A percentile compares a stretch with the other conserved stretches of the same genome.
Evolutionary conservation across 2,329 filamentous ascomycete genomes (phyloP).

Genomic region (Pseudogymnoascus sp.): DNA sequence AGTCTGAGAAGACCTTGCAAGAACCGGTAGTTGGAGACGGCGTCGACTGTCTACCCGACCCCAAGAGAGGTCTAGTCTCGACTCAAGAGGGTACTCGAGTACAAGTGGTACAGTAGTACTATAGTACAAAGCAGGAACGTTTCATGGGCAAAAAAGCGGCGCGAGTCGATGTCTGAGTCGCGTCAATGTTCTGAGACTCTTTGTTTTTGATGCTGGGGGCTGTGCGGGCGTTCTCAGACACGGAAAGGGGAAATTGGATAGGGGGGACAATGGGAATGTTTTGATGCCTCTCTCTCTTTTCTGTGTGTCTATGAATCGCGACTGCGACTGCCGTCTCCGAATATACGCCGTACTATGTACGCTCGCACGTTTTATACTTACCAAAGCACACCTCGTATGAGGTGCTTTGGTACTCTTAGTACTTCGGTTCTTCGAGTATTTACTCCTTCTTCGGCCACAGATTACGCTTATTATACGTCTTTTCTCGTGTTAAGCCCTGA

Average conservation of each 20-base stretch:
- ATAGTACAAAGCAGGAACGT: constrained; percentile 1
- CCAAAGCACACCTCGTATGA: not conserved
- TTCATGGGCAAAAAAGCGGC: not conserved
- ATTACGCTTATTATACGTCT: not conserved
- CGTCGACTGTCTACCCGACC: not conserved
- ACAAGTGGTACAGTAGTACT: not conserved
- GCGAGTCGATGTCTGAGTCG: constrained; percentile 5
- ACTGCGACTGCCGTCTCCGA: not conserved
- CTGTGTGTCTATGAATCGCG: not conserved
- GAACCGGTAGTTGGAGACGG: constrained; percentile 7
- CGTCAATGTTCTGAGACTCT: not conserved
- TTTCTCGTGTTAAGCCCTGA: constrained; percentile 3
- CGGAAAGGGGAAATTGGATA: constrained; percentile 9
- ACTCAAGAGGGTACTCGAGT: not conserved
- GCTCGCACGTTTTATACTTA: not conserved
- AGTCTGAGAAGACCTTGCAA: constrained; percentile 5
- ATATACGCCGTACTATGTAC: not conserved
- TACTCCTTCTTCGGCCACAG: not conserved
- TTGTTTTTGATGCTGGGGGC: not conserved
- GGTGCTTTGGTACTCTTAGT: not conserved
- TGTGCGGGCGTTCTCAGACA: not conserved
- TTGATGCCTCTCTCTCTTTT: not conserved
- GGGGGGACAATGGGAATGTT: constrained; percentile 6
- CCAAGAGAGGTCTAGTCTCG: not conserved
- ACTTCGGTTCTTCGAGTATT: not conserved